Evolutionary conservation across 768 basidiomycete genomes (phyloP), one percentile per base, ranked within the genome.

Genomic region (Suillus brevipes): DNA sequence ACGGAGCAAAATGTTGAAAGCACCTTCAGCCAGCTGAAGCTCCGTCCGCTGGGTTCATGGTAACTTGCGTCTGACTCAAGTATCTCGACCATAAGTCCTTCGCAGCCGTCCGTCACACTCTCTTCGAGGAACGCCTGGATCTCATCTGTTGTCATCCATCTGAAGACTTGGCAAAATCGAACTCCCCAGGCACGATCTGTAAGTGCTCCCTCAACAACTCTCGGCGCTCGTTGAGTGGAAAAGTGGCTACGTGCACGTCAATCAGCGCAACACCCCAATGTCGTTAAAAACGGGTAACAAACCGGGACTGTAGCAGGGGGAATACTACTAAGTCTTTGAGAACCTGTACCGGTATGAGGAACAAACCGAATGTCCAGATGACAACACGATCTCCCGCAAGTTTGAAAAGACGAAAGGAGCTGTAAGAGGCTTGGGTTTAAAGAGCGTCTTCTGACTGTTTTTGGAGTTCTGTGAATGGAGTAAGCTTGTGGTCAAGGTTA

Each of bases 21-120:
- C 75, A 95, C 97, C 87, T 99, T 99, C 18, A 99, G 81, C 97
- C 97, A 99, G 74, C 99, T 98, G 62, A 98, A 90, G 78, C 93
- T 95, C 47, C 97, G 83, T 64, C 97, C 81, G 76, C 94, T 97
- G 10, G 97, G 97, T 77, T 98, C 96, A 73, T 99, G 99, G 71
- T 86, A 93, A 75, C 95, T 94, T 8, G 90, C 92, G 45, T 94
- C 90, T 55, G 87, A 90, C 49, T 97, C 94, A 20, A 99, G 80
- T 95, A 97, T 97, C 81, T 99, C 99, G 65, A 99, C 94, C 97
- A 99, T 99, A 55, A 99, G 85, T 12, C 97, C 97, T 76, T 99
- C 97, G 74, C 97, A 99, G 2, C 97, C 95, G 74, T 99, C 97
- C 75, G 95, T 98, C 69, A 99, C 94, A 75, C 93, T 95, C 69